phyloP scores from a whole-genome alignment of 345 rosid species.

The Eucalyptus rudis region DNA sequence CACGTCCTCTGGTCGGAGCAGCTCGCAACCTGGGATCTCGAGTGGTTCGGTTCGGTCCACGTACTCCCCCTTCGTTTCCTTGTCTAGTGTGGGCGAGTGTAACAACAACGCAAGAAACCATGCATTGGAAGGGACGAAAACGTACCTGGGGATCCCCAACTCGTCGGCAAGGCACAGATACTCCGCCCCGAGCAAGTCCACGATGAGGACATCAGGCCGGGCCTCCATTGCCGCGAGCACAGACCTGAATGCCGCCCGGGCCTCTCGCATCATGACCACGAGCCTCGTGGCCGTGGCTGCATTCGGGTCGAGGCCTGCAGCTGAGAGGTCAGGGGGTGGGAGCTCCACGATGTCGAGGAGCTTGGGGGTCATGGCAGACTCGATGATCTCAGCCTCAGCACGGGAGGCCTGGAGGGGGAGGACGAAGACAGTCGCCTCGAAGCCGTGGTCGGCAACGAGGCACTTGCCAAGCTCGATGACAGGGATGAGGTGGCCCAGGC shows the following conservation, averaged over 20 bases:
- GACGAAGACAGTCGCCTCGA: slow-evolving; percentile 22
- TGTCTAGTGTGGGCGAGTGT: slow-evolving; percentile 15
- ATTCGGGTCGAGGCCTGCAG: slow-evolving; percentile 5
- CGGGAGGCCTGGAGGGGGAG: slow-evolving; percentile 3
- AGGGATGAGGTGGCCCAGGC: slow-evolving; percentile 52
- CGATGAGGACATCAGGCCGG: slow-evolving; percentile 27
- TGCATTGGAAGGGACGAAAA: slow-evolving; percentile 22
- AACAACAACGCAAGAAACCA: slow-evolving; percentile 35
- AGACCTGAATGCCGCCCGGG: slow-evolving; percentile 6
- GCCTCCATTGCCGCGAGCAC: slow-evolving; percentile 7
- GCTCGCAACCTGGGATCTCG: slow-evolving; percentile 38
- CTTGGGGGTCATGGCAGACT: slow-evolving; percentile 1
- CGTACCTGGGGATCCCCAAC: slow-evolving; percentile 13
- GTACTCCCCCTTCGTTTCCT: slow-evolving; percentile 20
- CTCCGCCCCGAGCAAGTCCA: slow-evolving; percentile 33
- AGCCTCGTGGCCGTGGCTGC: slow-evolving; percentile 10
- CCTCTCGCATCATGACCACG: slow-evolving; percentile 21
- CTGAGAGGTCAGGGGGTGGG: slow-evolving; percentile 11
- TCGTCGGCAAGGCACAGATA: slow-evolving; percentile 22
- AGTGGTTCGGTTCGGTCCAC: slow-evolving; percentile 16
- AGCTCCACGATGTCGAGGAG: slow-evolving; percentile 9
- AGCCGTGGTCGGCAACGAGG: slow-evolving; percentile 11
- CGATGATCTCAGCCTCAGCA: slow-evolving; percentile 8
- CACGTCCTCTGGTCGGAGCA: slow-evolving; percentile 28
- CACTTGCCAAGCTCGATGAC: slow-evolving; percentile 36